Evolutionary conservation across 179 eudicot genomes (phyloP).

Genomic region (Silene coronaria): DNA sequence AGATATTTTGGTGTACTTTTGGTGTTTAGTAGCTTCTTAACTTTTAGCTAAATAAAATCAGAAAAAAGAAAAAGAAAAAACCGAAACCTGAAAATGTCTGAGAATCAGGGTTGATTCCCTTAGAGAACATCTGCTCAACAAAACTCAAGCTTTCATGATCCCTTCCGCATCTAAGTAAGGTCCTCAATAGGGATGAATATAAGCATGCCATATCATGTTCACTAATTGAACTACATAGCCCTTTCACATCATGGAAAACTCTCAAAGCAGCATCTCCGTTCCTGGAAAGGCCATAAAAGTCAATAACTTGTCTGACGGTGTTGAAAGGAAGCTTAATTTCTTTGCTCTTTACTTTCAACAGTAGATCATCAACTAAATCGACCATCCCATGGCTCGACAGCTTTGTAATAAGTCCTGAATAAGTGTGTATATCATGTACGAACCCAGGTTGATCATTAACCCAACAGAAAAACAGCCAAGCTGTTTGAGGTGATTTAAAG

Average conservation of each 20-base stretch:
- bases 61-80: too few species aligned
- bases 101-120: conserved; percentile 57
- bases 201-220: conserved; percentile 39
- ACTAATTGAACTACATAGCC: conserved; percentile 46
- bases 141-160: conserved; percentile 37
- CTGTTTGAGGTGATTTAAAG: conserved; percentile 62
- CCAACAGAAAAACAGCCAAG: conserved; percentile 78
- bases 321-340: conserved; percentile 48
- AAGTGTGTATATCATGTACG: conserved; percentile 65
- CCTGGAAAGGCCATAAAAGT: conserved; percentile 55
- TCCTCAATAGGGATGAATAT: conserved; percentile 62
- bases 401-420: conserved; percentile 54
- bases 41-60: too few species aligned
- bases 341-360: conserved; percentile 46
- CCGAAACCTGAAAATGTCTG: conserved; percentile 56
- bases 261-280: conserved; percentile 62
- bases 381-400: conserved; percentile 48
- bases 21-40: too few species aligned
- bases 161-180: conserved; percentile 72
- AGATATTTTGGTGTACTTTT: too few species aligned
- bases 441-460: conserved; percentile 64
- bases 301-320: conserved; percentile 56
- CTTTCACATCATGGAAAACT: conserved; percentile 43
- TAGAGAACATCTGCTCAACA: conserved; percentile 64
- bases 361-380: conserved; percentile 47